Percentiles rank a stretch among this genome's conserved stretches.
Evolutionary conservation across 2,329 filamentous ascomycete species (phyloP).

Genomic region (Phaeoacremonium minimum): DNA sequence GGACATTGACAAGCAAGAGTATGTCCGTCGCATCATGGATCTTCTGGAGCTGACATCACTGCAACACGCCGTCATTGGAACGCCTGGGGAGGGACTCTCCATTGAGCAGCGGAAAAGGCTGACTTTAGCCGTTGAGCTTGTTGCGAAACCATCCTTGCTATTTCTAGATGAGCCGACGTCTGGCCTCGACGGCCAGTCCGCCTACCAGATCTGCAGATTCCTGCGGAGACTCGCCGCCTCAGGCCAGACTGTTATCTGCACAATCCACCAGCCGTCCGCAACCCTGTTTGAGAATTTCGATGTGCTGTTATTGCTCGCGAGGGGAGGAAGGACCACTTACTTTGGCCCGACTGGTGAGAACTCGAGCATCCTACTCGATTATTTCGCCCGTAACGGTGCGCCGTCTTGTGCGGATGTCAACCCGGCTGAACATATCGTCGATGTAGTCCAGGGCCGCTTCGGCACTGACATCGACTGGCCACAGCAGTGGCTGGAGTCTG

Average conservation of each 20-base stretch:
- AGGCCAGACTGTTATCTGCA: slow-evolving; percentile 56
- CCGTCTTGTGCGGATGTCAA: slow-evolving; percentile 45
- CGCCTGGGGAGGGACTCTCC: slow-evolving; percentile 42
- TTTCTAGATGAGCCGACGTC: slow-evolving; percentile 62
- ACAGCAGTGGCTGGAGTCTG: slow-evolving; percentile 44
- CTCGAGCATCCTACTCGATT: slow-evolving; percentile 40
- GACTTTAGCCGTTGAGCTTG: slow-evolving; percentile 67
- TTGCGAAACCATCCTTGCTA: slow-evolving; percentile 35
- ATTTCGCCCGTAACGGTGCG: slow-evolving; percentile 47
- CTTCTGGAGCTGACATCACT: slow-evolving; percentile 45
- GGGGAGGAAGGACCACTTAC: slow-evolving; percentile 49
- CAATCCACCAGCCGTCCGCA: slow-evolving; percentile 56
- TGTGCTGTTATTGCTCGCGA: slow-evolving; percentile 47
- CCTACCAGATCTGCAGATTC: slow-evolving; percentile 59
- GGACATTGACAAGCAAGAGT: slow-evolving; percentile 65
- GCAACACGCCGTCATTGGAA: slow-evolving; percentile 41
- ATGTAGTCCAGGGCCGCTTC: slow-evolving; percentile 34
- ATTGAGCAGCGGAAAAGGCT: slow-evolving; percentile 57
- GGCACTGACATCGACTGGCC: slow-evolving; percentile 54
- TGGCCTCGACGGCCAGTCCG: slow-evolving; percentile 53
- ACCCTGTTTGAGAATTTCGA: slow-evolving; percentile 55
- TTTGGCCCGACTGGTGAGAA: slow-evolving; percentile 50
- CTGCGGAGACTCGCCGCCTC: slow-evolving; percentile 56
- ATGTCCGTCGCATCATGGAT: slow-evolving; percentile 76
- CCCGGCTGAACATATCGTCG: slow-evolving; percentile 52